Conservation (phyloP, 768 basidiomycete species). For the Auricularia cornea region DNA sequence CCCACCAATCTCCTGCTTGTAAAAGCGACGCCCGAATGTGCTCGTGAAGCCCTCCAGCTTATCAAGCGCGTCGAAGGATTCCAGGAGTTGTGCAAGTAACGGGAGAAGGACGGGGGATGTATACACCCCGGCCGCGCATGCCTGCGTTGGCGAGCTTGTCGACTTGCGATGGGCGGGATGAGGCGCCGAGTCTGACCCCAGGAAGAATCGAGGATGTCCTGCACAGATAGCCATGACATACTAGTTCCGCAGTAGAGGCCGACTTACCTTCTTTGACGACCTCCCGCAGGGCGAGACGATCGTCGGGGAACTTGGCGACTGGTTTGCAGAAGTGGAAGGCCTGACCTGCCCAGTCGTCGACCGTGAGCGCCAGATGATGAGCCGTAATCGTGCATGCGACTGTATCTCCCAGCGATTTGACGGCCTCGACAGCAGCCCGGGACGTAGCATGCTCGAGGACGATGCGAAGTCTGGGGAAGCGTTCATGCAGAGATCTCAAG, state of each 20-base stretch:
- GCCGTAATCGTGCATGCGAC: constrained; percentile 97
- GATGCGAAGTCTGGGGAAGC: constrained; percentile 86
- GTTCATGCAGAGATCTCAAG: constrained; percentile 65
- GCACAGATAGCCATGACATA: neutral
- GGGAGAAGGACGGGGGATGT: constrained; percentile 90
- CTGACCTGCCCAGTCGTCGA: constrained; percentile 96
- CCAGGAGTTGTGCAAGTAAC: constrained; percentile 79
- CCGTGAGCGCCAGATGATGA: constrained; percentile 88
- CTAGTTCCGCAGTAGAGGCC: neutral
- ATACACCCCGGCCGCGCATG: constrained; percentile 94
- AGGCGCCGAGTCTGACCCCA: constrained; percentile 95
- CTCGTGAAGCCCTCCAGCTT: constrained; percentile 76
- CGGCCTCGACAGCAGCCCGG: constrained; percentile 79
- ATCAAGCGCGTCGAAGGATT: constrained; percentile 80
- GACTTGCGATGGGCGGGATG: constrained; percentile 68
- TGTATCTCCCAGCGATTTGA: constrained; percentile 66
- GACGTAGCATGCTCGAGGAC: constrained; percentile 97
- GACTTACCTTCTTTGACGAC: constrained; percentile 62
- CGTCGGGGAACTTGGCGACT: constrained; percentile 91
- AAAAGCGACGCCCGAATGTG: constrained; percentile 72
- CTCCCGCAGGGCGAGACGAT: constrained; percentile 71
- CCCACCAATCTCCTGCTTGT: constrained; percentile 30
- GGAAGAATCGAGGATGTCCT: constrained; percentile 87
- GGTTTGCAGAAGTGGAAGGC: constrained; percentile 97
- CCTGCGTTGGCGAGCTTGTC: constrained; percentile 54